Evolutionary conservation across 495 filamentous ascomycete species (phyloP).

Genomic region (Penicillium nucicola): DNA sequence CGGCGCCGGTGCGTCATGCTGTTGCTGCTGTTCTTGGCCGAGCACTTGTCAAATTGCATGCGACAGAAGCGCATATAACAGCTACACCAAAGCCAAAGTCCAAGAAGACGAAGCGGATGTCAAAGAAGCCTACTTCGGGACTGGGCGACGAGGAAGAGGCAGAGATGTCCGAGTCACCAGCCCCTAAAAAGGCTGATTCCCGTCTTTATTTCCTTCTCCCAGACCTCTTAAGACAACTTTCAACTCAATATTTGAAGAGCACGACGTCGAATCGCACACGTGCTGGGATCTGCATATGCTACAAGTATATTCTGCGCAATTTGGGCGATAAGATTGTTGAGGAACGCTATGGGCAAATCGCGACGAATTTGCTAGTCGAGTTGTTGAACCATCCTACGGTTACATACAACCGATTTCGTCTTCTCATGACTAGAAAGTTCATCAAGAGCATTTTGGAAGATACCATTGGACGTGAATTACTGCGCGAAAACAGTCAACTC

Average conservation of each 20-base stretch:
- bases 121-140: conserved; percentile 63
- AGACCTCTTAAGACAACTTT: conserved; percentile 79
- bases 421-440: conserved; percentile 81
- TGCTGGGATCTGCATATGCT: conserved; percentile 83
- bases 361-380: conserved; percentile 76
- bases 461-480: conserved; percentile 73
- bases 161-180: conserved; percentile 65
- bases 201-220: conserved; percentile 68
- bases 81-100: conserved; percentile 61
- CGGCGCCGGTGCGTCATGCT: conserved; percentile 71
- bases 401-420: conserved; percentile 79
- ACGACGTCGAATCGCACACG: conserved; percentile 78
- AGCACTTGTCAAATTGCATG: conserved; percentile 75
- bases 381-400: conserved; percentile 74
- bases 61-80: conserved; percentile 54
- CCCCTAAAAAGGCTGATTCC: conserved; percentile 64
- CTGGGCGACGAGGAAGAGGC: conserved; percentile 73
- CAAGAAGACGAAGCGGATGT: conserved; percentile 70
- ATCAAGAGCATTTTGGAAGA: conserved; percentile 80
- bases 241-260: conserved; percentile 73
- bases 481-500: conserved; percentile 84
- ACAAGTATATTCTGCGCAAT: conserved; percentile 71
- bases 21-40: conserved; percentile 84
- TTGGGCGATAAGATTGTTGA: conserved; percentile 76
- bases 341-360: conserved; percentile 72